Base-by-base conservation (phyloP, 2,329 filamentous ascomycete genomes). In the Neonectria ditissima region DNA sequence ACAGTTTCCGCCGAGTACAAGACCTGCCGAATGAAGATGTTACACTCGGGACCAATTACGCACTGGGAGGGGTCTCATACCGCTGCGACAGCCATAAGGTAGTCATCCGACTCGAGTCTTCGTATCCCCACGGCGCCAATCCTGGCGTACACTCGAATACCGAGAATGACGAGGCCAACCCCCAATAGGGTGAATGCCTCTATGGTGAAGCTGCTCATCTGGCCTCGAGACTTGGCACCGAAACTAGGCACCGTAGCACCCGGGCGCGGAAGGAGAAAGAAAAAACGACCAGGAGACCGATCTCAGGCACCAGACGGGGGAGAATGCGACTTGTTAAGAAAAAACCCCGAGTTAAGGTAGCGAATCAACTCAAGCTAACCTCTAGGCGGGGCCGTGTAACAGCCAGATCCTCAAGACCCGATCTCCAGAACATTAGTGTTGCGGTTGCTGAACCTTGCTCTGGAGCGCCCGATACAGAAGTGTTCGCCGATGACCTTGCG, bases 1-100 rank as follows among this genome's bases (percentile, higher is more conserved):
- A 75, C 79, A 1, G 84, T 81, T 73, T 87, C 83, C 3, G 81
- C 71, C 2, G 80, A 79, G 64, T 86, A 87, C 13, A 85, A 77
- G 24, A 83, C 67, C 83, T 87, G 53, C 10, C 24, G 52, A n/a
- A 26, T 18, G 28, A 45, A 9, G 20, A 28, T 24, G 51, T 66
- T 39, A 65, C 50, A 37, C 9, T 14, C 22, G 14, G 2, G 72
- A 64, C 86, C 83, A 2, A 83, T 82, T 14, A 50, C 10, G 16
- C n/a, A 5, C 11, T 18, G 69, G 86, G 82, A 61, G 76, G 84
- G 20, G 81, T 82, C 13, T 0, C 76, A 55, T 65, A 81, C 78
- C 69, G 74, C 65, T 56, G 74, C 80, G 41, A 79, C 32, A 73
- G 76, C 75, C 55, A 78, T 73, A 24, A 80, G 57, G 51, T 73